phyloP scores from a whole-genome alignment of 345 rosid genomes.

The Dipteronia sinensis region DNA sequence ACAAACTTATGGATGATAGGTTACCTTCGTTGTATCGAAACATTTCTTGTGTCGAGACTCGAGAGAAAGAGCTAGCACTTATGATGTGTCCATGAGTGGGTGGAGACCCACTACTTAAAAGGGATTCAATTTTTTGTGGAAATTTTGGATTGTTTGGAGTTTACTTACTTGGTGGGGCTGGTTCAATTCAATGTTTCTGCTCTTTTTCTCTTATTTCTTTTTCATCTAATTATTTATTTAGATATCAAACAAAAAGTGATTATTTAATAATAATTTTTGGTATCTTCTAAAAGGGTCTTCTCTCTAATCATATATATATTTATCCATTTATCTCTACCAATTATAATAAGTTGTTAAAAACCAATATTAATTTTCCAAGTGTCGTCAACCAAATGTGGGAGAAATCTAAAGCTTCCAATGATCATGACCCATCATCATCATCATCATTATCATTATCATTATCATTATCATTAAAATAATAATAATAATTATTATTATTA shows the following conservation, averaged over 20 bases:
- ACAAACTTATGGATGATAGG: no score
- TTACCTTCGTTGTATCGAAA: no score
- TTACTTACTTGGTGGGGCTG: conserved; percentile 6
- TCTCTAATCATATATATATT: conserved; percentile 16
- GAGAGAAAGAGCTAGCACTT: background rate
- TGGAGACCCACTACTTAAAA: conserved; percentile 5
- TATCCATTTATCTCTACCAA: background rate
- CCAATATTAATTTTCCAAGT: background rate
- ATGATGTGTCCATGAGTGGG: conserved; percentile 7
- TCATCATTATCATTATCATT: background rate
- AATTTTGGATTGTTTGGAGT: conserved; percentile 14
- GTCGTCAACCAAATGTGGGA: background rate
- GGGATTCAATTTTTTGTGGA: conserved; percentile 1
- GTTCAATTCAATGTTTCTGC: background rate
- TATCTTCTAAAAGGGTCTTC: conserved; percentile 6
- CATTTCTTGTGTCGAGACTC: no score
- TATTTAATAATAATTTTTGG: background rate
- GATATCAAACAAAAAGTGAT: background rate
- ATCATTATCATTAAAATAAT: no score
- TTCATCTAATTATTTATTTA: background rate
- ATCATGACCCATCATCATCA: background rate
- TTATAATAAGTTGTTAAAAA: background rate
- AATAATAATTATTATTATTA: background rate
- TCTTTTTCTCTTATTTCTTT: background rate
- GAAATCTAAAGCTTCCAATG: background rate